These are phyloP conservation scores for Irpex lacteus DNA, from an alignment of 1,284 basidiomycete species.

Conservation along the genomic window DNA sequence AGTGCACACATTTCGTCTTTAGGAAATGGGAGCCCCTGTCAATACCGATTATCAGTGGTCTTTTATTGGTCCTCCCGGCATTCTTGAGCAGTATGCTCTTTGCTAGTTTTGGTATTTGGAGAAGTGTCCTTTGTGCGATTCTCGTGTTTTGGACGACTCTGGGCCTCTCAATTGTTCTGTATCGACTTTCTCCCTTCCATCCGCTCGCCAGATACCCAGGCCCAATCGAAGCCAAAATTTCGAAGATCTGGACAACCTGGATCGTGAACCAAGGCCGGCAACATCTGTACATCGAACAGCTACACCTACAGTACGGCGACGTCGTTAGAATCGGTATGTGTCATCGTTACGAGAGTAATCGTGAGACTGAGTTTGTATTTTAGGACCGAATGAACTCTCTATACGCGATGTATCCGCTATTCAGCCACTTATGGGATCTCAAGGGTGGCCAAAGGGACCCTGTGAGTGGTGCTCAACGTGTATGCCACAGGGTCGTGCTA, in stretches of 20 bases:
- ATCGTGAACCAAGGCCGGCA: not conserved
- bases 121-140: not conserved
- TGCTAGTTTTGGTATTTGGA: not conserved
- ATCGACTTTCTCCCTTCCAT: constrained; percentile 11
- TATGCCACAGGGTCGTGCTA: not conserved
- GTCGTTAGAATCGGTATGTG: constrained; percentile 14
- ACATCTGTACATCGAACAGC: constrained; percentile 2
- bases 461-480: constrained; percentile 12
- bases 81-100: not conserved
- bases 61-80: not conserved
- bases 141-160: not conserved
- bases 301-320: constrained; percentile 15
- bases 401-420: constrained; percentile 29
- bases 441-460: constrained; percentile 37
- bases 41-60: not conserved
- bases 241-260: constrained; percentile 9
- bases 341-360: not conserved
- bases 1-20: not conserved
- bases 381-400: constrained; percentile 40
- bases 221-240: constrained; percentile 6
- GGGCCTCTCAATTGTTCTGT: not conserved
- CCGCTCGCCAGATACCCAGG: constrained; percentile 14
- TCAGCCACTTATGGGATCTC: constrained; percentile 28
- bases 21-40: not conserved
- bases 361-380: not conserved